A percentile compares a stretch with the other conserved stretches of the same genome.
These are phyloP conservation scores for Rhinocladiella mackenziei DNA, from an alignment of 2,329 filamentous ascomycete species.

Conservation along the genomic window DNA sequence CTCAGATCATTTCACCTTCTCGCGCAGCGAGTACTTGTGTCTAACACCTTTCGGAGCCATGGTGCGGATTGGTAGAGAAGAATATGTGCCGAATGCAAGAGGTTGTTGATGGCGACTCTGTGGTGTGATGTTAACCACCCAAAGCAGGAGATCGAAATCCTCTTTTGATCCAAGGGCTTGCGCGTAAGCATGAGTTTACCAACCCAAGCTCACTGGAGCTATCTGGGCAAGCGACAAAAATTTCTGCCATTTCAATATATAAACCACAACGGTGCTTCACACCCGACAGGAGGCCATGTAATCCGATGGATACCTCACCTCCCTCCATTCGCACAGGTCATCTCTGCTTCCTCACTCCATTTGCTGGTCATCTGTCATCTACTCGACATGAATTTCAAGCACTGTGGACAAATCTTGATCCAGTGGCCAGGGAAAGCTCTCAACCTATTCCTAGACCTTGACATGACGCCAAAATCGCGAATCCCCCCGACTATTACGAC, in stretches of 20 bases:
- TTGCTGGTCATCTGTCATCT: too few relatives aligned
- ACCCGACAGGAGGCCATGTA: too few relatives aligned
- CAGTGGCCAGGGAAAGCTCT: too few relatives aligned
- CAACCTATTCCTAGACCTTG: too few relatives aligned
- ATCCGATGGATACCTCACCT: too few relatives aligned
- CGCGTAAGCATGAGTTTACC: not conserved
- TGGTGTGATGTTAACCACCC: constrained; percentile 7
- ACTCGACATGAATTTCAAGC: too few relatives aligned
- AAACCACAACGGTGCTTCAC: too few relatives aligned
- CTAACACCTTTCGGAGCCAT: constrained; percentile 1
- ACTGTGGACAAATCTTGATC: too few relatives aligned
- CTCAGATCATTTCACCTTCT: not conserved
- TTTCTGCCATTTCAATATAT: not conserved
- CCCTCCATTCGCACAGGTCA: too few relatives aligned
- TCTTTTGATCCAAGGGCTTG: constrained; percentile 1
- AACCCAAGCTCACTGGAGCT: constrained; percentile 2
- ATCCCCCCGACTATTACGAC: too few relatives aligned
- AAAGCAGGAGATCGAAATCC: constrained; percentile 4
- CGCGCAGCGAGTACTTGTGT: not conserved
- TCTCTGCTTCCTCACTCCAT: too few relatives aligned
- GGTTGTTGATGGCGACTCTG: constrained; percentile 1
- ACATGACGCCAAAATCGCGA: too few relatives aligned
- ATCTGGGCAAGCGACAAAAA: constrained; percentile 1
- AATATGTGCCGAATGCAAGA: not conserved
- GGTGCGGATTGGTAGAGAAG: not conserved